These are phyloP conservation scores for Starmerella stigmatis DNA, from an alignment of 805 yeast species.

Conservation along the genomic window DNA sequence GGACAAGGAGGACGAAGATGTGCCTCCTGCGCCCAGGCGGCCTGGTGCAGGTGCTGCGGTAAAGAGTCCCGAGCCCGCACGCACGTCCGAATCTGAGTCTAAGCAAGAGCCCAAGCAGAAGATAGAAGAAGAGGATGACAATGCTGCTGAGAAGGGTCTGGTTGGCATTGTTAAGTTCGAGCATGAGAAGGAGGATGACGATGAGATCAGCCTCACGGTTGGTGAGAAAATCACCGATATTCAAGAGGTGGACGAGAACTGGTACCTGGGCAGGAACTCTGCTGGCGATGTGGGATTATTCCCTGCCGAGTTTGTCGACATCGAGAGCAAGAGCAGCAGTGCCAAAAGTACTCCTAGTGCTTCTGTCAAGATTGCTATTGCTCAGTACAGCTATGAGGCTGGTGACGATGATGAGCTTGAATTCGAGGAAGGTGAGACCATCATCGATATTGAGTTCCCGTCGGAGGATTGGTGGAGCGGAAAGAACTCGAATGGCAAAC, in stretches of 20 bases:
- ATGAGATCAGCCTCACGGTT: slow-evolving; percentile 56
- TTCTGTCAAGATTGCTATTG: slow-evolving; percentile 43
- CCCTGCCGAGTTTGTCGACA: slow-evolving; percentile 76
- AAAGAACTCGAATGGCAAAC: slow-evolving; percentile 53
- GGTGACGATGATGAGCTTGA: slow-evolving; percentile 85
- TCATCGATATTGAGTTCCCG: slow-evolving; percentile 72
- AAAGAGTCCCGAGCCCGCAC: neutral
- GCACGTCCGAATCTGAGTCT: neutral
- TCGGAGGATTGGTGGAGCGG: slow-evolving; percentile 99
- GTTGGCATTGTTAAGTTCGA: slow-evolving; percentile 56
- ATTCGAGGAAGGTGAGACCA: slow-evolving; percentile 73
- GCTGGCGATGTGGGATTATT: slow-evolving; percentile 75
- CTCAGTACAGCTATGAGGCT: slow-evolving; percentile 75
- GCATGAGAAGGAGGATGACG: slow-evolving; percentile 67
- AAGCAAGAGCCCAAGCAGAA: slow-evolving; percentile 10
- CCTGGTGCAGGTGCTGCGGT: neutral
- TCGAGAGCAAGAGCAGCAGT: slow-evolving; percentile 13
- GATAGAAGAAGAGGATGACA: neutral
- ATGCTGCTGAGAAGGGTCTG: slow-evolving; percentile 18
- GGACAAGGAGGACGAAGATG: neutral
- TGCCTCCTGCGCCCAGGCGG: neutral
- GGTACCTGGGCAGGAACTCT: slow-evolving; percentile 80
- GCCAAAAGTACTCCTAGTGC: slow-evolving; percentile 15
- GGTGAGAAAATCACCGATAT: slow-evolving; percentile 59
- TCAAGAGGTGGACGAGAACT: slow-evolving; percentile 61